Base-by-base conservation (phyloP, 805 yeast genomes). In the Kodamaea hsintzibuensis region DNA sequence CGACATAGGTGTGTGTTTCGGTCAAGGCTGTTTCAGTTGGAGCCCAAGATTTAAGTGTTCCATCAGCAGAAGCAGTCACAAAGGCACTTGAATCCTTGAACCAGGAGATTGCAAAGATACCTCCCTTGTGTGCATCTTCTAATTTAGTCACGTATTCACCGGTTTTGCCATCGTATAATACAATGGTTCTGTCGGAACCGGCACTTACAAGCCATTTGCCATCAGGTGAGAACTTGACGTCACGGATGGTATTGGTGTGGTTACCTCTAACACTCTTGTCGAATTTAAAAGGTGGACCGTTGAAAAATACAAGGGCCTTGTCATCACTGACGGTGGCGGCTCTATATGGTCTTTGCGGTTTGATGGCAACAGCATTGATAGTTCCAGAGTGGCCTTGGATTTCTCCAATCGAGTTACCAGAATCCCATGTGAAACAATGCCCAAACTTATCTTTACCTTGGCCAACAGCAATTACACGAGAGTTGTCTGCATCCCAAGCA, bases 381-480 rank as follows among this genome's bases (percentile, higher is more conserved):
- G 82, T 83, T 22, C 90, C 85, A 14, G 93, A 81, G 67, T 95
- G 99, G 19, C 99, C 99, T 48, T 91, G 85, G 62, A 93, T 86
- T 66, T 95, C 98, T 52, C 99, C 99, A 44, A 95, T 85, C n/a
- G 97, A 84, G 71, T 95, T 95, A 56, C 99, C 99, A 1, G 96
- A 82, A 66, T 95, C 99, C 82, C 88, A 88, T 7, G 96, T 84
- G 68, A 93, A 90, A 58, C 96, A 91, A 61, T 88, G 97, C 6
- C 98, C 99, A 65, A 83, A 92, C 56, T 88, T 81, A 62, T 91
- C 97, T 60, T 87, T 87, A 49, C 98, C 99, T 61, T 89, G 87
- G 52, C 99, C 99, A 9, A 92, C 98, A 1, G 97, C 97, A 65
- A 95, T 89, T 50, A 95, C 74, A 60, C 99, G 81, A 56, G 84